These are phyloP conservation scores for Beta lomatogona DNA, from an alignment of 179 eudicot species.

Conservation along the genomic window DNA sequence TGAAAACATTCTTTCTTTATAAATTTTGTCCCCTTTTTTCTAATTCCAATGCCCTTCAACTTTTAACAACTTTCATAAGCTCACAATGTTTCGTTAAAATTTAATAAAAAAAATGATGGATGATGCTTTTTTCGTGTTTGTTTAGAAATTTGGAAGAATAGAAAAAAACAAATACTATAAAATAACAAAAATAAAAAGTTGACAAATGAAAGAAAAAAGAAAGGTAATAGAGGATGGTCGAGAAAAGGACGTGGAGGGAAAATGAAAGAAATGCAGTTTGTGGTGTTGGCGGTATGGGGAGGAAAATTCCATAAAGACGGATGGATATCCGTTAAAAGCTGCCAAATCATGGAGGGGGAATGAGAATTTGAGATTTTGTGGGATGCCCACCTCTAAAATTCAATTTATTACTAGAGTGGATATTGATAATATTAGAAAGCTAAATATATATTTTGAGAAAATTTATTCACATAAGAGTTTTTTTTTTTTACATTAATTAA, in stretches of 20 bases:
- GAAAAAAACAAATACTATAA: not conserved
- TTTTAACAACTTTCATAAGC: not conserved
- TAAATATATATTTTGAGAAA: too few relatives aligned
- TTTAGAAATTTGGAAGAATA: not conserved
- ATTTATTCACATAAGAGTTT: too few relatives aligned
- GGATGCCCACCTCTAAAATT: not conserved
- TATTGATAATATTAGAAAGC: too few relatives aligned
- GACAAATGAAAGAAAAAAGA: not conserved
- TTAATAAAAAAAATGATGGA: too few relatives aligned
- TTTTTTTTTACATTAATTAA: too few relatives aligned
- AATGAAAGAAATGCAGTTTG: not conserved
- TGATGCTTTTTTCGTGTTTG: not conserved
- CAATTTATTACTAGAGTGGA: too few relatives aligned
- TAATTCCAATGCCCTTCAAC: not conserved
- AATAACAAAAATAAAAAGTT: not conserved
- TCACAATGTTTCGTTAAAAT: too few relatives aligned
- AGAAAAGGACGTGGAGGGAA: not conserved
- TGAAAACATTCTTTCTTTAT: not conserved
- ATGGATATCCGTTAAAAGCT: slow-evolving; percentile 14
- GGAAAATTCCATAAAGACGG: not conserved
- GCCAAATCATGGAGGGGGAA: not conserved
- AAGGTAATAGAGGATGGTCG: not conserved
- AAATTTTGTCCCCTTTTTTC: too few relatives aligned
- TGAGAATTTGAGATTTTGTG: slow-evolving; percentile 2
- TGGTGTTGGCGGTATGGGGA: not conserved